Evolutionary conservation across 257 asterid genomes (phyloP), one percentile per base, ranked within the genome.

Genomic region (Plantago elongata): DNA sequence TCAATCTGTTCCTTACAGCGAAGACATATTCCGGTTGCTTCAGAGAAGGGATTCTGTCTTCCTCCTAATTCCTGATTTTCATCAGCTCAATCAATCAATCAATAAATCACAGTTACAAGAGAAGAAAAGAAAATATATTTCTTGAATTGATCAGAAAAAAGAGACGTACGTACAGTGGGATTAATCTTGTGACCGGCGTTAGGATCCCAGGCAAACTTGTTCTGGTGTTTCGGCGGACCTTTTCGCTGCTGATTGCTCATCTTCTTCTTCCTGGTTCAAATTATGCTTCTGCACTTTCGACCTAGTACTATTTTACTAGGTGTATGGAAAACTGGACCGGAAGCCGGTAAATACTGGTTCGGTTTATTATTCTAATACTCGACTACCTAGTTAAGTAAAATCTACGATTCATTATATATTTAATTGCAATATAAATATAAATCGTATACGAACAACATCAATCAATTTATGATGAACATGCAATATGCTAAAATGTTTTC

Each of bases 1-100:
- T 89, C 99, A 66, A 92, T 92, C 75, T 92, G 99, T 2, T 77
- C 93, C 72, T 74, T 92, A 68, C 99, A 92, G 48, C 95, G 89
- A 57, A 18, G 55, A 75, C 97, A 89, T n/a, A 92, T 92, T 57
- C 99, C 97, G 4, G 96, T 92, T 5, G 87, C 71, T 63, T 89
- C 97, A 6, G 99, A 84, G 34, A 45, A 69, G 13, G 97, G 97
- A 75, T 89, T 86, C 43, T 74, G 79, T 60, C 44, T 78, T 12
- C 97, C 98, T 48, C 99, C 99, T 0, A 81, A 69, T 75, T 92
- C 98, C 98, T 90, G 84, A 34, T 1, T 34, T 4, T 34, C 40
- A 34, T 54, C 48, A 71, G 13, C 3, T 22, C 27, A 51, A 60
- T 42, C 14, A 48, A 11, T 43, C 15, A 51, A 67, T 50, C 64